A percentile compares a stretch with the other conserved stretches of the same genome.
Evolutionary conservation across 768 basidiomycete species (phyloP).

Genomic region (Lactarius sanguifluus): DNA sequence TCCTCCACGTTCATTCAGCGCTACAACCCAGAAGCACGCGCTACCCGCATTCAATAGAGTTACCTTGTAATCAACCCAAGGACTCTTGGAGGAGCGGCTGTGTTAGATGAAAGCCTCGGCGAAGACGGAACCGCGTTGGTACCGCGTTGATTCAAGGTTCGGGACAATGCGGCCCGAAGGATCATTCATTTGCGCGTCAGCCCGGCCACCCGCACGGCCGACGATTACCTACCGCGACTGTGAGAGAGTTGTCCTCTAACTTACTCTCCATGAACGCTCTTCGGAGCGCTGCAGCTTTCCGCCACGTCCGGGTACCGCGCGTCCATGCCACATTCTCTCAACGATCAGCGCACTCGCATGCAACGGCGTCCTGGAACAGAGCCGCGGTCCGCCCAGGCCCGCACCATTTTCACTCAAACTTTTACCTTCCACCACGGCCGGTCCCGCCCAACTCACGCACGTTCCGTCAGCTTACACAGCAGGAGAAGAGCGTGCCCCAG

Average conservation of each 20-base stretch:
- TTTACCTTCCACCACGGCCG: not conserved
- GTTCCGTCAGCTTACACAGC: slow-evolving; percentile 16
- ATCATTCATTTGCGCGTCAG: not conserved
- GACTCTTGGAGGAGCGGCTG: too few species aligned
- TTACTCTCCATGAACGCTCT: slow-evolving; percentile 14
- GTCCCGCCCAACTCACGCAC: not conserved
- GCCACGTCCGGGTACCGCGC: slow-evolving; percentile 1
- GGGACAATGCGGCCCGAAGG: too few species aligned
- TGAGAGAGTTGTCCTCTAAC: not conserved
- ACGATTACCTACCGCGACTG: not conserved
- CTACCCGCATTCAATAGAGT: too few species aligned
- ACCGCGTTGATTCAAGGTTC: too few species aligned
- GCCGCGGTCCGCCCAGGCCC: slow-evolving; percentile 12
- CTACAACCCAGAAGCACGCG: too few species aligned
- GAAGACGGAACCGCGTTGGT: too few species aligned
- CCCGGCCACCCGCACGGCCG: not conserved
- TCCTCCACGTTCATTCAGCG: too few species aligned
- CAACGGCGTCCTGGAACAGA: not conserved
- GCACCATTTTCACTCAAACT: not conserved
- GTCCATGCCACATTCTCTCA: not conserved
- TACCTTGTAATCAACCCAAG: too few species aligned
- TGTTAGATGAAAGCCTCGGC: too few species aligned
- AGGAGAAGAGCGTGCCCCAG: slow-evolving; percentile 2
- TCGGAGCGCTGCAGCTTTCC: not conserved
- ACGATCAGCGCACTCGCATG: not conserved